These are phyloP conservation scores for Nakazawaea pomicola DNA, from an alignment of 805 yeast species.

Conservation along the genomic window DNA sequence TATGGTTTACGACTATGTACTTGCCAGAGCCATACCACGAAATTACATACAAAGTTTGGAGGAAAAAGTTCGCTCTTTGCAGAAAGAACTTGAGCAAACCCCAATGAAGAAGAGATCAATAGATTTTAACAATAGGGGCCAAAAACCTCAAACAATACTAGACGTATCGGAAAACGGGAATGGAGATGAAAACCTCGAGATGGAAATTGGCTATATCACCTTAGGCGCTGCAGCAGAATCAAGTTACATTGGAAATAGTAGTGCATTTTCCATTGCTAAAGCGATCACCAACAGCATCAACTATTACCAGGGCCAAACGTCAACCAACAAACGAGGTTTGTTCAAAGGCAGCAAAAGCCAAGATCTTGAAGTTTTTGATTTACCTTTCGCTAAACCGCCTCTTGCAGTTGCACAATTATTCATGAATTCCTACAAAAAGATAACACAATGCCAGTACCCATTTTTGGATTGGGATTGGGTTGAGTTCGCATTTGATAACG, in stretches of 20 bases:
- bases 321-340: too few relatives aligned
- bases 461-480: constrained; percentile 27
- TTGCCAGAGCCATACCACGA: constrained; percentile 43
- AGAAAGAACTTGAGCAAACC: neutral
- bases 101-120: too few relatives aligned
- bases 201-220: constrained; percentile 26
- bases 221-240: constrained; percentile 25
- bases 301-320: constrained; percentile 17
- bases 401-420: constrained; percentile 14
- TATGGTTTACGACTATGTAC: constrained; percentile 41
- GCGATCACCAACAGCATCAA: constrained; percentile 23
- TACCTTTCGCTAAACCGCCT: constrained; percentile 20
- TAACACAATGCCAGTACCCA: constrained; percentile 32
- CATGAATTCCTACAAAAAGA: constrained; percentile 20
- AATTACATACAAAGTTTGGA: constrained; percentile 41
- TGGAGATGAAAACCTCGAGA: constrained; percentile 18
- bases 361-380: too few relatives aligned
- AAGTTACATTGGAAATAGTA: constrained; percentile 25
- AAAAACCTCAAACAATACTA: neutral
- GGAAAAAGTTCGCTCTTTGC: constrained; percentile 18
- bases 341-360: too few relatives aligned
- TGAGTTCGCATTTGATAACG: constrained; percentile 17
- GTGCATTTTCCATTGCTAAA: constrained; percentile 28
- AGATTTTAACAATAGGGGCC: too few relatives aligned
- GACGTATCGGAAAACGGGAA: neutral